A percentile compares a stretch with the other conserved stretches of the same genome.
Evolutionary conservation across 176 grass and related monocot genomes (phyloP).

Genomic region (Eleusine coracana): DNA sequence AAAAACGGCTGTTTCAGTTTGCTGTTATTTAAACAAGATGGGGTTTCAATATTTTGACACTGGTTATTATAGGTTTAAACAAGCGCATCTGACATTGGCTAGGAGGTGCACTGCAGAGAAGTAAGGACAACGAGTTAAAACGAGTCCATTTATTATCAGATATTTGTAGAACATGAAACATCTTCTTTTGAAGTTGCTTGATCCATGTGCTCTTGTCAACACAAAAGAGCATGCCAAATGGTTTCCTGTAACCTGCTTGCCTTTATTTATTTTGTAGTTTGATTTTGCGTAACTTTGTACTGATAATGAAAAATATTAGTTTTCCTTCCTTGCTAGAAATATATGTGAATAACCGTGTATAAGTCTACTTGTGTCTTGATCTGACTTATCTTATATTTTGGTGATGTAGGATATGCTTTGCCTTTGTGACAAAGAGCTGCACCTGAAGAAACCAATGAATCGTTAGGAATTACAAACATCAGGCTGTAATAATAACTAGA

Average conservation of each 20-base stretch:
- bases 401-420: slow-evolving; percentile 60
- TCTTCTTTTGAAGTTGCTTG: slow-evolving; percentile 8
- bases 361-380: background rate
- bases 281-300: background rate
- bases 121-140: slow-evolving; percentile 46
- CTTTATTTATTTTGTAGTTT: background rate
- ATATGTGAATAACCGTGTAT: background rate
- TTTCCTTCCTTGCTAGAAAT: background rate
- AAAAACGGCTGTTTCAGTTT: background rate
- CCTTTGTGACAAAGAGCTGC: slow-evolving; percentile 59
- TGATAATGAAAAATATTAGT: background rate
- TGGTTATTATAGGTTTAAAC: slow-evolving; percentile 62
- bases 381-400: slow-evolving; percentile 45
- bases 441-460: slow-evolving; percentile 39
- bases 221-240: slow-evolving; percentile 27
- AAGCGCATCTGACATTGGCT: slow-evolving; percentile 66
- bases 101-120: slow-evolving; percentile 49
- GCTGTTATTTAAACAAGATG: slow-evolving; percentile 9
- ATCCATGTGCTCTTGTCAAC: slow-evolving; percentile 8
- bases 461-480: slow-evolving; percentile 36
- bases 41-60: slow-evolving; percentile 42
- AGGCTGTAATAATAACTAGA: slow-evolving; percentile 32
- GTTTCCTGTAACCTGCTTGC: slow-evolving; percentile 27
- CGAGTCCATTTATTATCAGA: slow-evolving; percentile 18
- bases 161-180: slow-evolving; percentile 15